These are phyloP conservation scores for Fagus sylvatica DNA, from an alignment of 306 rosid species.

Conservation along the genomic window DNA sequence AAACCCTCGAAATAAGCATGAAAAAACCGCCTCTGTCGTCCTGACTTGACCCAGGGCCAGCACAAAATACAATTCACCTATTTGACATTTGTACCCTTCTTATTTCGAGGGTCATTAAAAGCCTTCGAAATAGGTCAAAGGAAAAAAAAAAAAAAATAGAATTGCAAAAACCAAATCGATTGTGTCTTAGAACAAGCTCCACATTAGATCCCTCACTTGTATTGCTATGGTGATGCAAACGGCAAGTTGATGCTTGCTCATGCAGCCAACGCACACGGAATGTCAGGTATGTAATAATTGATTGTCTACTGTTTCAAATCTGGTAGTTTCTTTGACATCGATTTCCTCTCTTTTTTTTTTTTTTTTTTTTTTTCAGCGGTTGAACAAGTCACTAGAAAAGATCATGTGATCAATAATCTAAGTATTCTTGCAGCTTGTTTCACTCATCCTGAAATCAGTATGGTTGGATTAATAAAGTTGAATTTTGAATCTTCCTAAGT, in stretches of 20 bases:
- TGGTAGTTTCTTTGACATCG: slow-evolving; percentile 12
- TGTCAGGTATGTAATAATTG: slow-evolving; percentile 55
- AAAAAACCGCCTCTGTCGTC: too few relatives aligned
- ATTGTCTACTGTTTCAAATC: slow-evolving; percentile 2
- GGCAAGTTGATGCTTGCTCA: slow-evolving; percentile 99
- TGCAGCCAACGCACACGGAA: slow-evolving; percentile 98
- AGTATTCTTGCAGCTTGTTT: slow-evolving; percentile 96
- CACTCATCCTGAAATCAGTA: slow-evolving; percentile 94
- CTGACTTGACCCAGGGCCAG: too few relatives aligned
- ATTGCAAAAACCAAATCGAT: too few relatives aligned
- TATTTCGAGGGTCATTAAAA: too few relatives aligned
- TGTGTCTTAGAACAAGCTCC: too few relatives aligned
- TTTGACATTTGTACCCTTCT: too few relatives aligned
- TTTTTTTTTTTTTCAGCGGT: slow-evolving; percentile 68
- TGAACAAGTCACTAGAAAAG: slow-evolving; percentile 94
- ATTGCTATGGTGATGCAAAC: slow-evolving; percentile 93
- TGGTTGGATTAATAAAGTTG: slow-evolving; percentile 96
- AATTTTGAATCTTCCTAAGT: slow-evolving; percentile 2
- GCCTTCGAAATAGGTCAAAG: too few relatives aligned
- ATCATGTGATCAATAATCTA: slow-evolving; percentile 86
- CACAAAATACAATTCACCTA: too few relatives aligned
- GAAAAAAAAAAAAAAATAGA: too few relatives aligned
- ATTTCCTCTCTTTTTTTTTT: slow-evolving; percentile 11
- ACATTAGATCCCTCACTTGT: slow-evolving; percentile 77
- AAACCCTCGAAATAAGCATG: too few relatives aligned